Conservation (phyloP, 352 stramenopile species). For the Stramenopiles sp. region DNA sequence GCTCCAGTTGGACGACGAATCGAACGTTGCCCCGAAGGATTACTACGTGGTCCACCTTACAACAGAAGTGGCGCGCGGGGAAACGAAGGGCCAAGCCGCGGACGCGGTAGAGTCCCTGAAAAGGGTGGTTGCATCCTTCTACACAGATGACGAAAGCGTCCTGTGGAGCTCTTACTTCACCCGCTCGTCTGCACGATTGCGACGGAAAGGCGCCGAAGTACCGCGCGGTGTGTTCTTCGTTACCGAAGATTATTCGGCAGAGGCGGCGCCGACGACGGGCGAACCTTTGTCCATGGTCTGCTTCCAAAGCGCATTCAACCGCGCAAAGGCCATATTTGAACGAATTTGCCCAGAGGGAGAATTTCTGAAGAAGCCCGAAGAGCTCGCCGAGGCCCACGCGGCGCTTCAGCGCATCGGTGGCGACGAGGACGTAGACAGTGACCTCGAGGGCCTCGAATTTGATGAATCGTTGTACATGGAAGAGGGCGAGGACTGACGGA, state of each 20-base stretch:
- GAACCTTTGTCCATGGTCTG: neutral
- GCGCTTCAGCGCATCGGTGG: no score
- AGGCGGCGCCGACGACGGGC: neutral
- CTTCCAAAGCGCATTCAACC: conserved; percentile 33
- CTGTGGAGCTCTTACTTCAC: neutral
- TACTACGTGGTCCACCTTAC: conserved; percentile 42
- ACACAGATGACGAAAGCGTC: conserved; percentile 1
- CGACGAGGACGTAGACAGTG: no score
- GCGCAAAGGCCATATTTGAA: conserved; percentile 39
- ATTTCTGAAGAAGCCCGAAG: conserved; percentile 38
- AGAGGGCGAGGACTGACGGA: no score
- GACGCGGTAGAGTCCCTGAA: conserved; percentile 30
- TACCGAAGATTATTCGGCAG: neutral
- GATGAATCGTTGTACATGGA: no score
- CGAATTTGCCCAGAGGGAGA: conserved; percentile 35
- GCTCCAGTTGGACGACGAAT: conserved; percentile 41
- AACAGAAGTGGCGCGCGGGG: conserved; percentile 30
- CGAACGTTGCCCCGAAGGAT: conserved; percentile 37
- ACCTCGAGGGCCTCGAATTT: no score
- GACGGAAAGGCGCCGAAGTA: no score
- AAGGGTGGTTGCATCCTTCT: conserved; percentile 26
- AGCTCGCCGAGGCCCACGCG: neutral
- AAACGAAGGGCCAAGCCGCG: conserved; percentile 28
- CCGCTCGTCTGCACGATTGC: neutral
- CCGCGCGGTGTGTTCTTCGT: conserved; percentile 22